Evolutionary conservation across 306 rosid species (phyloP).

Genomic region (Fagus crenata): DNA sequence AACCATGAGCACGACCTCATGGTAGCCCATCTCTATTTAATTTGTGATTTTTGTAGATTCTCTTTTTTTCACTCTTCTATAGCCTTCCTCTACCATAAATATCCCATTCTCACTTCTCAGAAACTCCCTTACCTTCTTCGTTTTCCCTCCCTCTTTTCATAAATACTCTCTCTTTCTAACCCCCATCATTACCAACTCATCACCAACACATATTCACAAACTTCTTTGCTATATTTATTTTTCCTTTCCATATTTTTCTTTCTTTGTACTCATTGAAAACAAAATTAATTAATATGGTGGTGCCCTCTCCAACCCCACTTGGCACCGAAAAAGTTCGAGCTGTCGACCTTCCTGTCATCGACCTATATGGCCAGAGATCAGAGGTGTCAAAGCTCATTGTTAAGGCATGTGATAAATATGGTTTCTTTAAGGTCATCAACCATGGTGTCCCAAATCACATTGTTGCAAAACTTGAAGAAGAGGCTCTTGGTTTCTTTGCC

Average conservation of each 20-base stretch:
- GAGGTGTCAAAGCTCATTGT: slow-evolving; percentile 44
- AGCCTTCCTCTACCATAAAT: slow-evolving; percentile 35
- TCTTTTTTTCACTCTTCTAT: slow-evolving; percentile 16
- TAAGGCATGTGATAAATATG: slow-evolving; percentile 64
- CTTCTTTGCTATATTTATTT: no score
- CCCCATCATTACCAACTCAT: slow-evolving; percentile 19
- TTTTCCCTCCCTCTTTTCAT: no score
- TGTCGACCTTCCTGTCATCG: slow-evolving; percentile 59
- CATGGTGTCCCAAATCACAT: slow-evolving; percentile 47
- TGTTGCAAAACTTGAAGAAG: slow-evolving; percentile 48
- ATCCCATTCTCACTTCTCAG: slow-evolving; percentile 29
- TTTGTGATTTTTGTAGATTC: slow-evolving; percentile 1
- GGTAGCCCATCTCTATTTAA: background rate
- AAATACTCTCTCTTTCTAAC: background rate
- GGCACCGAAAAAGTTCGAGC: slow-evolving; percentile 33
- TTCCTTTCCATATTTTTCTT: background rate
- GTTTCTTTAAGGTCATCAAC: slow-evolving; percentile 71
- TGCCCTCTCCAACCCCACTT: slow-evolving; percentile 40
- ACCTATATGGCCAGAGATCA: slow-evolving; percentile 43
- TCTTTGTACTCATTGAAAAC: background rate
- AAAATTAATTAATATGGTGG: slow-evolving; percentile 39
- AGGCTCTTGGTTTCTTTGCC: slow-evolving; percentile 50
- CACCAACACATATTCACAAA: background rate
- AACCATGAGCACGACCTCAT: background rate
- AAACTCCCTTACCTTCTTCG: background rate